These are phyloP conservation scores for Heterobasidion annosum DNA, from an alignment of 1,284 basidiomycete genomes.

Conservation along the genomic window DNA sequence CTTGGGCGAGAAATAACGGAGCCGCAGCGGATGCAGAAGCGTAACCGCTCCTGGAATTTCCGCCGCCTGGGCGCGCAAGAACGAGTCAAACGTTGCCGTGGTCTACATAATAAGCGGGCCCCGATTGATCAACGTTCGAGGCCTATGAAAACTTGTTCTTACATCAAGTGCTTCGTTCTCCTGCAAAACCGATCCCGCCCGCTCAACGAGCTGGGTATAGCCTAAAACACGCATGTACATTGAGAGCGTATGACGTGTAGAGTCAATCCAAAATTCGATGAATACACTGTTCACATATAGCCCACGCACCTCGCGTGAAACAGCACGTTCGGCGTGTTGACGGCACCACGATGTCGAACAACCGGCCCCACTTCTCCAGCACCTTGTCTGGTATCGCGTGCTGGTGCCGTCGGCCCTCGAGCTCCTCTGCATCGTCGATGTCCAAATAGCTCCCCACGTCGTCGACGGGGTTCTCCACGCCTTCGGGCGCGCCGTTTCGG, in stretches of 20 bases:
- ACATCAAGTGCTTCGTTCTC: slow-evolving; percentile 59
- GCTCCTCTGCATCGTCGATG: slow-evolving; percentile 5
- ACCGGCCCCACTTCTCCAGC: slow-evolving; percentile 63
- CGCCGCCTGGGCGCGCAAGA: slow-evolving; percentile 34
- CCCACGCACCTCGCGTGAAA: slow-evolving; percentile 58
- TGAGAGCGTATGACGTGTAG: background rate
- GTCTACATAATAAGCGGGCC: slow-evolving; percentile 34
- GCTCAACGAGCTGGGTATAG: slow-evolving; percentile 67
- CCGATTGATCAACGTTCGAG: background rate
- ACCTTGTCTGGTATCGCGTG: slow-evolving; percentile 49
- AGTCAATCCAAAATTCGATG: background rate
- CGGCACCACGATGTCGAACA: slow-evolving; percentile 70
- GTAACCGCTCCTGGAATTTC: slow-evolving; percentile 36
- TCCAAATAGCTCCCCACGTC: slow-evolving; percentile 47
- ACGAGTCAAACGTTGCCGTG: slow-evolving; percentile 45
- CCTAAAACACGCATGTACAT: slow-evolving; percentile 28
- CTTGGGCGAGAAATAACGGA: slow-evolving; percentile 65
- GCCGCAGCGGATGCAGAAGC: slow-evolving; percentile 42
- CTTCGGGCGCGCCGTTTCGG: slow-evolving; percentile 2
- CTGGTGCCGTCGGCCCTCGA: slow-evolving; percentile 6
- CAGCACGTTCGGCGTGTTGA: slow-evolving; percentile 59
- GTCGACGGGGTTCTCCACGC: slow-evolving; percentile 9
- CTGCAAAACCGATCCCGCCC: slow-evolving; percentile 68
- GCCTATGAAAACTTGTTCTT: slow-evolving; percentile 14
- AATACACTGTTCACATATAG: background rate